Conservation (phyloP, 768 basidiomycete species). For the Boletus bicolor region DNA sequence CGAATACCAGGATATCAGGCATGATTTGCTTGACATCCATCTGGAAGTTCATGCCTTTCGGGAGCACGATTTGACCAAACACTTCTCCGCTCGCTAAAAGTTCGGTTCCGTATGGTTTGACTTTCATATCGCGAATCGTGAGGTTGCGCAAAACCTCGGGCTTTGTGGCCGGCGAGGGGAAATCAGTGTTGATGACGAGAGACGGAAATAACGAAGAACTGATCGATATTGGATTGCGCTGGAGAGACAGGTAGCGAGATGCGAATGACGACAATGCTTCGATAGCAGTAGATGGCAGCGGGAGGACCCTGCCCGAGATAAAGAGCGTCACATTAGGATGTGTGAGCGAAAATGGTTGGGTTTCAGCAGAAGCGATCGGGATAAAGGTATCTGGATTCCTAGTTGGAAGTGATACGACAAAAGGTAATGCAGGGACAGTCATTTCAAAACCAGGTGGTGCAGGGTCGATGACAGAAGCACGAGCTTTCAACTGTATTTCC, state of each 20-base stretch:
- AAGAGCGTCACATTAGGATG: constrained; percentile 65
- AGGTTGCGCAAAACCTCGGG: constrained; percentile 70
- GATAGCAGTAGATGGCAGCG: constrained; percentile 42
- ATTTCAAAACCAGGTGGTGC: constrained; percentile 47
- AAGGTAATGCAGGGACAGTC: constrained; percentile 57
- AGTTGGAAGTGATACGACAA: constrained; percentile 52
- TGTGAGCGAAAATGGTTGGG: constrained; percentile 55
- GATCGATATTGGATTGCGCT: constrained; percentile 56
- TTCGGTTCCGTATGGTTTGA: constrained; percentile 44
- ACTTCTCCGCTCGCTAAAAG: constrained; percentile 73
- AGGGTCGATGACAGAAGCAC: constrained; percentile 59
- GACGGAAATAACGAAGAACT: constrained; percentile 52
- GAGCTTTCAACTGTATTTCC: constrained; percentile 45
- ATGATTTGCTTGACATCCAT: constrained; percentile 61
- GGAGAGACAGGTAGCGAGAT: constrained; percentile 58
- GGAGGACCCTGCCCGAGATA: constrained; percentile 55
- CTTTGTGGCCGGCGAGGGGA: constrained; percentile 62
- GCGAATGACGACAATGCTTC: constrained; percentile 56
- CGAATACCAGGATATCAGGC: constrained; percentile 76
- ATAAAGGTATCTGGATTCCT: constrained; percentile 24
- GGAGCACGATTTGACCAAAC: constrained; percentile 62
- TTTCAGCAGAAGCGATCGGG: constrained; percentile 53
- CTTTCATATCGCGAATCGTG: constrained; percentile 72
- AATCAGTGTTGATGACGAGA: constrained; percentile 45
- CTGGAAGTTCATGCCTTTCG: constrained; percentile 63